A percentile compares a stretch with the other conserved stretches of the same genome.
Conservation (phyloP, 2,329 filamentous ascomycete species). For the Colletotrichum acutatum region DNA sequence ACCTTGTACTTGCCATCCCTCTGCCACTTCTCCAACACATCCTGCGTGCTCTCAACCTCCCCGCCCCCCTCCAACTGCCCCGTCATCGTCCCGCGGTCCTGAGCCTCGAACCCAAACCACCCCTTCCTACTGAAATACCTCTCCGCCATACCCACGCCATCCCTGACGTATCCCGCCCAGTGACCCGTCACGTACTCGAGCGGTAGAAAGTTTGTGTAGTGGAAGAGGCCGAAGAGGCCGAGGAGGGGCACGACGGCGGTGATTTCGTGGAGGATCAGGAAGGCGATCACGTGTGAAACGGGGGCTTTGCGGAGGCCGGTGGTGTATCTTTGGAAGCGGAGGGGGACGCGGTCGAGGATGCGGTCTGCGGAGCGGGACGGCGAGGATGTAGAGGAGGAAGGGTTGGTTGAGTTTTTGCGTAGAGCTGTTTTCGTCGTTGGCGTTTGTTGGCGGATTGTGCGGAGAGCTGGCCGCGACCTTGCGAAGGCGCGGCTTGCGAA, state of each 20-base stretch:
- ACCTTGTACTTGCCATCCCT: constrained; percentile 63
- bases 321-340: constrained; percentile 76
- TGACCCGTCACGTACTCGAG: constrained; percentile 60
- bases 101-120: constrained; percentile 75
- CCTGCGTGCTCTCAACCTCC: constrained; percentile 40
- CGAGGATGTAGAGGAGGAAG: constrained; percentile 40
- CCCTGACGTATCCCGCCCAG: constrained; percentile 62
- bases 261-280: constrained; percentile 90
- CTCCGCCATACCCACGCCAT: constrained; percentile 80
- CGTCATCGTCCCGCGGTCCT: constrained; percentile 43
- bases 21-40: constrained; percentile 50
- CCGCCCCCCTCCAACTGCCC: constrained; percentile 34
- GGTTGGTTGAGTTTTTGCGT: constrained; percentile 4
- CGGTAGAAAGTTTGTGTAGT: constrained; percentile 82
- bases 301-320: constrained; percentile 79
- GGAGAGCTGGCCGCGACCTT: constrained; percentile 1
- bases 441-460: background rate
- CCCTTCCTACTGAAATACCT: constrained; percentile 81
- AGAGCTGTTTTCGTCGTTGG: background rate
- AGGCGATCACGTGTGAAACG: constrained; percentile 83
- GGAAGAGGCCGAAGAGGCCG: constrained; percentile 79
- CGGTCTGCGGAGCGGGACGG: constrained; percentile 50
- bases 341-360: constrained; percentile 68
- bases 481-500: constrained; percentile 5
- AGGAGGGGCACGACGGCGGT: constrained; percentile 87